Conservation (phyloP, 2,329 filamentous ascomycete genomes). For the Ophiostoma angusticollis region DNA sequence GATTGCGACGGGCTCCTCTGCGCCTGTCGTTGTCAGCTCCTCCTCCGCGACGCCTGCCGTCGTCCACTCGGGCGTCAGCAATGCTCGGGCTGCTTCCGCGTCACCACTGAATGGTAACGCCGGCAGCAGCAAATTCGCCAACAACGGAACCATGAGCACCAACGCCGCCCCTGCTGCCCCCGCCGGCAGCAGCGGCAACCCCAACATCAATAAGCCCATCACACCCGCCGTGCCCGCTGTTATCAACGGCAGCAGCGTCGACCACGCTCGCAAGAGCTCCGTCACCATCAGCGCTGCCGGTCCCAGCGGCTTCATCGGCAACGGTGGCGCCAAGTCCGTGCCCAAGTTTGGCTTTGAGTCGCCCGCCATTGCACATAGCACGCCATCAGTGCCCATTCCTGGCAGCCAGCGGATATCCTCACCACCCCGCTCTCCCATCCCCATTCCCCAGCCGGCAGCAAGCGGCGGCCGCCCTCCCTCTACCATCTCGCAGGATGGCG, state of each 20-base stretch:
- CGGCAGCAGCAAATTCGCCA: constrained; percentile 6
- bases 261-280: constrained; percentile 76
- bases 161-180: constrained; percentile 17
- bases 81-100: constrained; percentile 53
- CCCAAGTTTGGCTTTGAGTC: constrained; percentile 70
- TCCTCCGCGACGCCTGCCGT: constrained; percentile 37
- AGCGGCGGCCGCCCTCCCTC: constrained; percentile 80
- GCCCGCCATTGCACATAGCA: constrained; percentile 53
- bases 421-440: constrained; percentile 78
- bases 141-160: constrained; percentile 10
- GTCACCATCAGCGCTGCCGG: constrained; percentile 84
- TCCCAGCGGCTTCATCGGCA: constrained; percentile 60
- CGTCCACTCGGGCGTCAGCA: constrained; percentile 30
- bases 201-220: constrained; percentile 24
- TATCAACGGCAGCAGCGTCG: constrained; percentile 55
- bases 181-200: constrained; percentile 24
- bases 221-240: constrained; percentile 49
- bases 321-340: constrained; percentile 60
- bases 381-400: constrained; percentile 52
- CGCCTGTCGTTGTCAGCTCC: constrained; percentile 42
- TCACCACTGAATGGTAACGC: constrained; percentile 74
- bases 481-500: constrained; percentile 52
- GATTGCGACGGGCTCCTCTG: constrained; percentile 45
- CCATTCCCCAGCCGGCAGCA: constrained; percentile 77
- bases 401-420: constrained; percentile 61